phyloP scores from a whole-genome alignment of 78 protist species.

The Dictyostelium purpureum region DNA sequence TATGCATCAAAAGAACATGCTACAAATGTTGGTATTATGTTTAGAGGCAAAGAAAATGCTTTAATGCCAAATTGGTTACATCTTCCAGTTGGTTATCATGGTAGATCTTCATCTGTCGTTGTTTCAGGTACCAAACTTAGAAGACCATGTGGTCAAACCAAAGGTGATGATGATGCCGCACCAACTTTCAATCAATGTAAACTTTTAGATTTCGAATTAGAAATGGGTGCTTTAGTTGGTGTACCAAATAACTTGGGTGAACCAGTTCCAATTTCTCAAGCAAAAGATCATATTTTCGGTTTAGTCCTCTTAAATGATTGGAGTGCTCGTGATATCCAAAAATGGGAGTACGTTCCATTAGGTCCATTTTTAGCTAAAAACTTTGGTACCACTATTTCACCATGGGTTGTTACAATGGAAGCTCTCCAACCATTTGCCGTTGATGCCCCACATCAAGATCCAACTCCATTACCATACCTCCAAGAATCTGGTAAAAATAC shows the following conservation, averaged over 20 bases:
- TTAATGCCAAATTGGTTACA: slow-evolving; percentile 92
- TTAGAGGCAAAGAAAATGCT: slow-evolving; percentile 87
- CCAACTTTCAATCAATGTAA: slow-evolving; percentile 80
- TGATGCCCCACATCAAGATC: slow-evolving; percentile 80
- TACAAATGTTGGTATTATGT: slow-evolving; percentile 93
- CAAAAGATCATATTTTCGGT: slow-evolving; percentile 95
- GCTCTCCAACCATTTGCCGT: slow-evolving; percentile 94
- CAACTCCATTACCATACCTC: slow-evolving; percentile 85
- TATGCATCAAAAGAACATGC: slow-evolving; percentile 96
- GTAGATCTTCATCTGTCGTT: slow-evolving; percentile 93
- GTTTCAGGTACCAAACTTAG: slow-evolving; percentile 86
- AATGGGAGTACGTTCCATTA: slow-evolving; percentile 96
- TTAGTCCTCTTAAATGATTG: slow-evolving; percentile 95
- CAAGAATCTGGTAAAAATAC: slow-evolving; percentile 71
- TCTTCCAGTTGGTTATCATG: slow-evolving; percentile 97
- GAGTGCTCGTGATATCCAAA: slow-evolving; percentile 95
- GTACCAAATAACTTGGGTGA: slow-evolving; percentile 89
- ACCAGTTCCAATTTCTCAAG: slow-evolving; percentile 84
- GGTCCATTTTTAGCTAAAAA: slow-evolving; percentile 97
- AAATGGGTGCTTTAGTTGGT: slow-evolving; percentile 93
- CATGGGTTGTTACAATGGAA: slow-evolving; percentile 97
- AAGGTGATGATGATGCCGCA: slow-evolving; percentile 54
- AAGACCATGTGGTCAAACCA: slow-evolving; percentile 95
- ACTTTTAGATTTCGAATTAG: slow-evolving; percentile 94
- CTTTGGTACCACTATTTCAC: slow-evolving; percentile 95